A percentile compares a stretch with the other conserved stretches of the same genome.
Evolutionary conservation across 2,329 filamentous ascomycete genomes (phyloP).

Genomic region (Ceratocystis alfenasii): DNA sequence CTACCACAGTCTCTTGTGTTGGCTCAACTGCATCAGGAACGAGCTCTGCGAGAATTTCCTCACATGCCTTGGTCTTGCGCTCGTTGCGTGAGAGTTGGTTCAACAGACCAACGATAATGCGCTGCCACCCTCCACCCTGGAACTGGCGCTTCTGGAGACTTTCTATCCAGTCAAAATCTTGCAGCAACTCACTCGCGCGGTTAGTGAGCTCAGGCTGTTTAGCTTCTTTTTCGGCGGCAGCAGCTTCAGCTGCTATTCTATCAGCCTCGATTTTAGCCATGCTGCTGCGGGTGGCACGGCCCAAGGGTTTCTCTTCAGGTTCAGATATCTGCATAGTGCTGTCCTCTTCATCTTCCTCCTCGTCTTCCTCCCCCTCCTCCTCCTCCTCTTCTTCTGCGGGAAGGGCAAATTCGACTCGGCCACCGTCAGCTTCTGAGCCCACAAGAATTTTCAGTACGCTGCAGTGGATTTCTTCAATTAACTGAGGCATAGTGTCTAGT

Average conservation of each 20-base stretch:
- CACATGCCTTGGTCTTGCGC: slow-evolving; percentile 57
- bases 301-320: slow-evolving; percentile 53
- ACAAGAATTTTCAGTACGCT: slow-evolving; percentile 80
- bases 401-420: slow-evolving; percentile 65
- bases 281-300: slow-evolving; percentile 73
- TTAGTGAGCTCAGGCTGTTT: slow-evolving; percentile 44
- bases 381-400: slow-evolving; percentile 54
- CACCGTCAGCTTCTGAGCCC: slow-evolving; percentile 59
- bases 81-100: slow-evolving; percentile 72
- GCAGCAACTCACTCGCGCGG: slow-evolving; percentile 64
- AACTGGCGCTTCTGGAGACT: slow-evolving; percentile 75
- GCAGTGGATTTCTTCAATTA: slow-evolving; percentile 86
- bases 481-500: slow-evolving; percentile 61
- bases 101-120: slow-evolving; percentile 76
- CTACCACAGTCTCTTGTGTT: slow-evolving; percentile 58
- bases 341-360: slow-evolving; percentile 47
- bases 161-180: slow-evolving; percentile 71
- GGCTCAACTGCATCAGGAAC: slow-evolving; percentile 67
- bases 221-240: slow-evolving; percentile 40
- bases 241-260: slow-evolving; percentile 48
- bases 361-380: slow-evolving; percentile 47
- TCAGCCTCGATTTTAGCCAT: slow-evolving; percentile 70
- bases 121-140: slow-evolving; percentile 76
- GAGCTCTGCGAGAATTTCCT: slow-evolving; percentile 68
- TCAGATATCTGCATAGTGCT: slow-evolving; percentile 50